Evolutionary conservation across 306 rosid genomes (phyloP).

Genomic region (Oxytropis ochrocephala): DNA sequence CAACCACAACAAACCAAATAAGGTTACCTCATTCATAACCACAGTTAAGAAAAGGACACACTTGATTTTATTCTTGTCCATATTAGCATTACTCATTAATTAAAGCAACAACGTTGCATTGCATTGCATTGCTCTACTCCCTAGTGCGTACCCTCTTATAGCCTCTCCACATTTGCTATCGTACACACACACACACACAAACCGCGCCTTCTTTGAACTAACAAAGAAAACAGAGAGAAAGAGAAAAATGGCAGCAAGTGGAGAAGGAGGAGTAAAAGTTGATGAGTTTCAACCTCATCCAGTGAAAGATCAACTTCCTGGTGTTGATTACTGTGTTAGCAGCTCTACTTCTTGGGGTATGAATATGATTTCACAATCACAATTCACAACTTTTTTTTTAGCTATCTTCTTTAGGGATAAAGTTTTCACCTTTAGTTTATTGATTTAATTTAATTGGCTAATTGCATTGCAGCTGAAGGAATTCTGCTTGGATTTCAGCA

Average conservation of each 20-base stretch:
- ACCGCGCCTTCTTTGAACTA: neutral
- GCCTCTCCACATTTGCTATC: neutral
- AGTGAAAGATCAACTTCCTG: conserved; percentile 75
- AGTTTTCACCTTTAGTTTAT: neutral
- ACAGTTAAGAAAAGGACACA: neutral
- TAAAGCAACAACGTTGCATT: conserved; percentile 22
- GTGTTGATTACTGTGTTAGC: conserved; percentile 61
- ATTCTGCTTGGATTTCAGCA: conserved; percentile 77
- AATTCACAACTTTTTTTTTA: too few species aligned
- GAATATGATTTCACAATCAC: neutral
- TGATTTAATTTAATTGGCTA: neutral
- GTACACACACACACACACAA: neutral
- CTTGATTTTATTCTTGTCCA: neutral
- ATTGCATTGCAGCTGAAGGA: conserved; percentile 54
- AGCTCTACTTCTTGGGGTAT: conserved; percentile 83
- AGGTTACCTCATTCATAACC: neutral
- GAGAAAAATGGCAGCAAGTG: conserved; percentile 22
- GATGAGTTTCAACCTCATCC: conserved; percentile 76
- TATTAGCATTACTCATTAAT: neutral
- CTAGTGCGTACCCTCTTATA: too few species aligned
- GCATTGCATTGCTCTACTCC: too few species aligned
- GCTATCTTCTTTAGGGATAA: neutral
- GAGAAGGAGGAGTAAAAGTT: conserved; percentile 29
- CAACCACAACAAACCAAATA: conserved; percentile 25
- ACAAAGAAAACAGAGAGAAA: neutral